A percentile compares a stretch with the other conserved stretches of the same genome.
Conservation (phyloP, 1,284 basidiomycete genomes). For the Cerioporus squamosus region DNA sequence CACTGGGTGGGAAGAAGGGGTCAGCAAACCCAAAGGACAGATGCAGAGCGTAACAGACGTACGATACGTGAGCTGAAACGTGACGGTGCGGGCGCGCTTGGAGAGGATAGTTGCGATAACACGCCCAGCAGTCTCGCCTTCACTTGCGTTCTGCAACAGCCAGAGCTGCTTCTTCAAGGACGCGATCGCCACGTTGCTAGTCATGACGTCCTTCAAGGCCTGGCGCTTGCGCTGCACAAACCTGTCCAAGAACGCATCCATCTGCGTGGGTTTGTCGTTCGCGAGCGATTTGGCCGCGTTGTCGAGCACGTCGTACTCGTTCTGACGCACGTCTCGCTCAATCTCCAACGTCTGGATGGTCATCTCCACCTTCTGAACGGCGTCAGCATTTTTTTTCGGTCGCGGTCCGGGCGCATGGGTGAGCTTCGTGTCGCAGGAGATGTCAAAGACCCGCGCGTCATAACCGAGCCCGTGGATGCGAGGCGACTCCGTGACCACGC, state of each 20-base stretch:
- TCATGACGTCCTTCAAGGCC: conserved; percentile 41
- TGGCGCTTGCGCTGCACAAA: conserved; percentile 45
- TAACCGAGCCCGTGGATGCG: conserved; percentile 50
- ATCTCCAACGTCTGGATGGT: conserved; percentile 40
- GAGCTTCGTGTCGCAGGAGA: conserved; percentile 44
- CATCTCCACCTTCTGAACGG: conserved; percentile 40
- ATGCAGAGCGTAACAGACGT: neutral
- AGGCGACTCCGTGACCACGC: conserved; percentile 51
- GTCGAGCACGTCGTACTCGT: conserved; percentile 45
- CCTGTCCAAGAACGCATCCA: conserved; percentile 43
- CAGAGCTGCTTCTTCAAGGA: conserved; percentile 35
- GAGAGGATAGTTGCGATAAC: conserved; percentile 45
- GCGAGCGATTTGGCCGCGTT: conserved; percentile 39
- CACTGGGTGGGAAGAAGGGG: conserved; percentile 39
- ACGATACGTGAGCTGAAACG: conserved; percentile 34
- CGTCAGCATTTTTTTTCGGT: conserved; percentile 29
- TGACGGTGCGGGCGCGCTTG: conserved; percentile 39
- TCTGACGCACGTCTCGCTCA: conserved; percentile 42
- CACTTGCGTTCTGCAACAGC: conserved; percentile 28
- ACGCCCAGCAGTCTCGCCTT: conserved; percentile 40
- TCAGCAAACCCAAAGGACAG: no score
- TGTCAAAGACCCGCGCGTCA: conserved; percentile 51
- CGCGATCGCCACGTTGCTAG: conserved; percentile 45
- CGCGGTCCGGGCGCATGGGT: conserved; percentile 22
- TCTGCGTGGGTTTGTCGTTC: neutral